Percentiles rank a stretch among this genome's conserved stretches.
phyloP scores from a whole-genome alignment of 805 yeast genomes.

The Pichia heedii region DNA sequence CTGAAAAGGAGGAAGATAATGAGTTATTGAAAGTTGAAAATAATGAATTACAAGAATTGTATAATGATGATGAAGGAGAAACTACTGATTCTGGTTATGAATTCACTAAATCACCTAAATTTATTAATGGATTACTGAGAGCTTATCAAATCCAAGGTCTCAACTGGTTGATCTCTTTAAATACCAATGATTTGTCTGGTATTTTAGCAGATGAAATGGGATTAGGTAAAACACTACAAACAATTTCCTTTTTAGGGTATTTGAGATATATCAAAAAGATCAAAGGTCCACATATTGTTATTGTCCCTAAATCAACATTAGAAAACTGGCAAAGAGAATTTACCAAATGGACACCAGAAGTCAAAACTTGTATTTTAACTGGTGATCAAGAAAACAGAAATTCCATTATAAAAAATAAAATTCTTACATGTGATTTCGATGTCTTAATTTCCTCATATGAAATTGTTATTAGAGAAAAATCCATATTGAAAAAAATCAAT shows the following conservation, averaged over 20 bases:
- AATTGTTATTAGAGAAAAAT: slow-evolving; percentile 66
- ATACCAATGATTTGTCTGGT: slow-evolving; percentile 62
- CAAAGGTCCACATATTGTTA: slow-evolving; percentile 65
- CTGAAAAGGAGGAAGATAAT: slow-evolving; percentile 73
- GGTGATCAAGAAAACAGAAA: slow-evolving; percentile 67
- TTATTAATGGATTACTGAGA: slow-evolving; percentile 52
- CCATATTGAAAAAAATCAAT: slow-evolving; percentile 52
- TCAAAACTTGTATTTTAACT: slow-evolving; percentile 57
- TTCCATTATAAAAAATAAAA: slow-evolving; percentile 38
- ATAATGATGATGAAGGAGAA: slow-evolving; percentile 14
- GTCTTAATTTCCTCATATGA: slow-evolving; percentile 67
- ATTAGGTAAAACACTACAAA: slow-evolving; percentile 71
- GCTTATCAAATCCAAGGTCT: slow-evolving; percentile 75
- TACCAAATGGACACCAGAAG: slow-evolving; percentile 73
- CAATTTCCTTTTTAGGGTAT: slow-evolving; percentile 68
- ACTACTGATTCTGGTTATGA: slow-evolving; percentile 29
- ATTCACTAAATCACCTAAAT: slow-evolving; percentile 43
- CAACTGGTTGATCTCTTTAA: slow-evolving; percentile 65
- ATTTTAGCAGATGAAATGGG: slow-evolving; percentile 86
- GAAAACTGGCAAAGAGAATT: slow-evolving; percentile 79
- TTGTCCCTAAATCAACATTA: slow-evolving; percentile 73
- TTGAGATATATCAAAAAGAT: slow-evolving; percentile 50
- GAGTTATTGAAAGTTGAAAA: slow-evolving; percentile 55
- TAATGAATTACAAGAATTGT: slow-evolving; percentile 12
- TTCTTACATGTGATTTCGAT: slow-evolving; percentile 58